Evolutionary conservation across 176 grass and related monocot species (phyloP).

Genomic region (Rhynchospora pubera): DNA sequence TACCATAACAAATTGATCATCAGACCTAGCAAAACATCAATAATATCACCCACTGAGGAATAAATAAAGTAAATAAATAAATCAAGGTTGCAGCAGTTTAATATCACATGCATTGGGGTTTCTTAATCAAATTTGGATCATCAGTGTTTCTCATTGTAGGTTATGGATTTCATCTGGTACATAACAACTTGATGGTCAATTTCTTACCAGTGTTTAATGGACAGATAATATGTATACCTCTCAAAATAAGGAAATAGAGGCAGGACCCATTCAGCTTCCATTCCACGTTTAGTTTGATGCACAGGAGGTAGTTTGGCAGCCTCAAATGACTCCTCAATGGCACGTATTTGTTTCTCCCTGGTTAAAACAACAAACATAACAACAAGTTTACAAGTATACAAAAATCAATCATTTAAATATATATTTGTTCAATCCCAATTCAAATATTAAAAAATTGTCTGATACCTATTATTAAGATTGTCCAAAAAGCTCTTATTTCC

Average conservation of each 20-base stretch:
- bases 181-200: background rate
- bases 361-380: slow-evolving; percentile 21
- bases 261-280: slow-evolving; percentile 61
- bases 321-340: slow-evolving; percentile 87
- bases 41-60: background rate
- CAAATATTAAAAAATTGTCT: slow-evolving; percentile 21
- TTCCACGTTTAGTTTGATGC: slow-evolving; percentile 81
- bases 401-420: slow-evolving; percentile 13
- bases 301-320: slow-evolving; percentile 77
- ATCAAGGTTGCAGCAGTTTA: background rate
- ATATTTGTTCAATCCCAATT: background rate
- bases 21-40: slow-evolving; percentile 37
- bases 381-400: slow-evolving; percentile 24
- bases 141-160: background rate
- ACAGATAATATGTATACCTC: slow-evolving; percentile 37
- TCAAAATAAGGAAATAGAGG: slow-evolving; percentile 92
- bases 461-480: slow-evolving; percentile 77
- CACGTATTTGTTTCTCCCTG: slow-evolving; percentile 93
- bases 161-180: background rate
- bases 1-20: slow-evolving; percentile 94
- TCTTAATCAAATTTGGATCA: background rate
- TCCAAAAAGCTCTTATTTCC: slow-evolving; percentile 71
- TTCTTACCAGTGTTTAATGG: background rate
- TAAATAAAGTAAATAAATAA: slow-evolving; percentile 19
- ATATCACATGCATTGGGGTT: background rate